Base-by-base conservation (phyloP, 805 yeast genomes). In the Saccharomyces kudriavzevii region DNA sequence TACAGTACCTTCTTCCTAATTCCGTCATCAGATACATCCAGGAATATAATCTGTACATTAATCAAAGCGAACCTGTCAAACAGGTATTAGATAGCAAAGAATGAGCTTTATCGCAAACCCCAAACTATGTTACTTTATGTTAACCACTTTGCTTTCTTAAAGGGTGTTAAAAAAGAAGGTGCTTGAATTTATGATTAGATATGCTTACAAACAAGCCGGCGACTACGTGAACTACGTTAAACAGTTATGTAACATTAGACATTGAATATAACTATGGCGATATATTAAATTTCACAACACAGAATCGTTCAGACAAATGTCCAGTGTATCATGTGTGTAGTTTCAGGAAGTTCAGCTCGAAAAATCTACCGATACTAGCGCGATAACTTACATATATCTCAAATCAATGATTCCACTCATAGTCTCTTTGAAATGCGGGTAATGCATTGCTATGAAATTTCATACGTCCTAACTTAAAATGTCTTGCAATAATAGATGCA, bases 11-110 rank as follows among this genome's bases (percentile, higher is more conserved):
- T 56, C 75, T 92, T 57, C 99, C 99, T 2, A 94, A 92, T 69
- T 82, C 91, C 45, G 99, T 94, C 49, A 94, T 94, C 51, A 79
- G 98, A 59, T 94, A 94, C 68, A 90, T 94, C 57, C 96, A 90
- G 67, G 97, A 94, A 65, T 92, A 94, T 68, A 84, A 85, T 20
- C 77, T 94, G 48, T 94, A 94, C 68, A 77, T 84, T 40, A 80
- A 86, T 63, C 96, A 89, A 61, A 82, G 88, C 10, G 98, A 92
- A 69, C 97, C 98, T 1, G 98, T 92, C 50, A 90, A 91, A 69
- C 90, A 87, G 72, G 97, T 92, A 22, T 63, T 75, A 65, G 77
- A 77, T 67, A 75, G 70, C 54, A 73, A 72, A 54, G 74, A 68
- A 49, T 72, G 56, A 58, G 17, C 14, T 46, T 35, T 20, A 4